Base-by-base conservation (phyloP, 768 basidiomycete genomes). In the Clavaria fumosa region DNA sequence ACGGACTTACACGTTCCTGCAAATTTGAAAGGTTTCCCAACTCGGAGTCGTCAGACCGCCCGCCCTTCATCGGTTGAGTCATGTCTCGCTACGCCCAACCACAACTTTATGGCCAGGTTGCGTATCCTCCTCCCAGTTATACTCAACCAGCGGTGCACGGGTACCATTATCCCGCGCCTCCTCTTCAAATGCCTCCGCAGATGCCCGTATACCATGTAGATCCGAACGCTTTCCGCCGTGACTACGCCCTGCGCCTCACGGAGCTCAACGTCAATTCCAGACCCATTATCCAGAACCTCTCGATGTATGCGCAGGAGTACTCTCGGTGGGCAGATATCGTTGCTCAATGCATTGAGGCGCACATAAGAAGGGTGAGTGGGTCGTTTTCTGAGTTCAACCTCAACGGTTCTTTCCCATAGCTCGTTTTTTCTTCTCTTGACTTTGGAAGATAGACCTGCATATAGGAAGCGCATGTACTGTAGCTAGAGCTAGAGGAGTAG, bases 261-360 rank as follows among this genome's bases (percentile, higher is more conserved):
- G 74, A 78, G 45, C 78, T 99, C 45, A 85, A 77, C 36, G 78
- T 90, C 67, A 99, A 97, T 61, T 93, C 90, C 47, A 78, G 90
- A 51, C 81, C 88, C 7, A 75, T 95, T 44, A 99, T 99, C 46
- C 88, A 95, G 61, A 72, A 70, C 43, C 60, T 99, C 11, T 96
- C 95, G 23, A 77, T 90, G 69, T 71, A 84, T 47, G 93, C 95
- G 37, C 82, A 88, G 60, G 83, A 93, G 39, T 79, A 82, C 54
- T 59, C 70, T 26, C 72, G 79, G 30, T 85, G 75, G 60, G 72
- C 78, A 38, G 74, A 78, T 37, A 73, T 85, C 43, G 81, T 91
- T 18, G 75, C 75, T 1, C 72, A 84, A 45, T 84, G 81, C 53
- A 56, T 93, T 23, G 83, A 89, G 48, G 60, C 66, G n/a, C 85